Percentiles rank a stretch among this genome's conserved stretches.
These are phyloP conservation scores for Nannizziopsis arthrosporioides DNA, from an alignment of 2,329 filamentous ascomycete species.

Conservation along the genomic window DNA sequence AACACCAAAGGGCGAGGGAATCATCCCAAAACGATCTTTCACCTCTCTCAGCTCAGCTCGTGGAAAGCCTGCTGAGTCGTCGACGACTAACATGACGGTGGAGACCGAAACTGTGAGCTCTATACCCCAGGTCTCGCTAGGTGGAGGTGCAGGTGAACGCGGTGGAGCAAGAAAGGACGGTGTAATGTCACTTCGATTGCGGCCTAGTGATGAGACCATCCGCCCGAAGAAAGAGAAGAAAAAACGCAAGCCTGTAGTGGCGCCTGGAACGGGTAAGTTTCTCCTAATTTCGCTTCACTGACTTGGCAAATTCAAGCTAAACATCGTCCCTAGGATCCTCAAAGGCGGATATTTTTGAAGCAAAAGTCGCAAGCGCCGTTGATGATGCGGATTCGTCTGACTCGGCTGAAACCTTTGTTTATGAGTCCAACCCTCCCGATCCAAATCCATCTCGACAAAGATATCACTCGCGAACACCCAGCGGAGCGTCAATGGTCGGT, in stretches of 20 bases:
- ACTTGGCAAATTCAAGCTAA: background rate
- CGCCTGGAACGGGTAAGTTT: conserved; percentile 20
- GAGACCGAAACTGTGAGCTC: conserved; percentile 94
- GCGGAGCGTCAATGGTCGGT: conserved; percentile 63
- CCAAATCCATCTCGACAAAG: conserved; percentile 48
- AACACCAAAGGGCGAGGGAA: conserved; percentile 38
- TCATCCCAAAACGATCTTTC: conserved; percentile 55
- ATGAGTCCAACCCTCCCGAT: conserved; percentile 83
- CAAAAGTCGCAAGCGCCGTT: conserved; percentile 88
- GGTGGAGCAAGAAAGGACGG: conserved; percentile 48
- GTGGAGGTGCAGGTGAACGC: conserved; percentile 47
- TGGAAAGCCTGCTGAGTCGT: conserved; percentile 59
- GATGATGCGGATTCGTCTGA: conserved; percentile 95
- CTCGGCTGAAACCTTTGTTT: conserved; percentile 96
- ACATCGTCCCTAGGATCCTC: conserved; percentile 56
- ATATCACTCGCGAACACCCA: conserved; percentile 89
- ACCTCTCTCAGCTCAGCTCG: conserved; percentile 54
- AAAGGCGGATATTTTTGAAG: conserved; percentile 96
- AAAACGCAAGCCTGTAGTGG: conserved; percentile 59
- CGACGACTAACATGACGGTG: conserved; percentile 83
- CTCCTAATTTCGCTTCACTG: background rate
- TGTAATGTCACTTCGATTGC: conserved; percentile 66
- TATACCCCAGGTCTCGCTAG: conserved; percentile 70
- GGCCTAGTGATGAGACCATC: conserved; percentile 91
- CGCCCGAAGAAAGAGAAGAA: conserved; percentile 89